These are phyloP conservation scores for Exsudoporus frostii DNA, from an alignment of 768 basidiomycete genomes.

Conservation along the genomic window DNA sequence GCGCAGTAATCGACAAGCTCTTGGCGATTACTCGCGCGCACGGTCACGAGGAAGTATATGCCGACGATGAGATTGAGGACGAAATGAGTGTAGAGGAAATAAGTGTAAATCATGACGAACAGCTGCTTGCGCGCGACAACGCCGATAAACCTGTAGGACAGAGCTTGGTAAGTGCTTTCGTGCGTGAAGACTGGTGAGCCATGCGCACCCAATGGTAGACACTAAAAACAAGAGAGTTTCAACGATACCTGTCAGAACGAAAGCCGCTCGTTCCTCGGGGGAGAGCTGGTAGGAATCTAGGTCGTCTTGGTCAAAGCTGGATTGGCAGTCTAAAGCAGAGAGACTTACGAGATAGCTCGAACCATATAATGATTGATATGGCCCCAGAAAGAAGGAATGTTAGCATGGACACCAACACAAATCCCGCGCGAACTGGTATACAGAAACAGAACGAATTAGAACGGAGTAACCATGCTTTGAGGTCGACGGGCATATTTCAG, in stretches of 20 bases:
- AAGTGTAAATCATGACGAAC: constrained; percentile 55
- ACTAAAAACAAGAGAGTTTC: constrained; percentile 52
- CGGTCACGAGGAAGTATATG: constrained; percentile 47
- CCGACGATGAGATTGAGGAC: constrained; percentile 52
- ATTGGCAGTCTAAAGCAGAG: not conserved
- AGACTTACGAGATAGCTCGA: constrained; percentile 55
- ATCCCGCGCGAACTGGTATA: constrained; percentile 59
- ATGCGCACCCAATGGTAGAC: constrained; percentile 52
- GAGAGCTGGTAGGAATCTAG: constrained; percentile 34
- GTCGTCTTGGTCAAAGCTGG: not conserved
- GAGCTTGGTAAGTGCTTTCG: not conserved
- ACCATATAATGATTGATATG: constrained; percentile 57
- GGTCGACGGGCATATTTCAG: constrained; percentile 39
- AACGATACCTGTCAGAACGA: constrained; percentile 50
- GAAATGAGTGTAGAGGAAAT: constrained; percentile 57
- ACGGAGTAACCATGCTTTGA: constrained; percentile 45
- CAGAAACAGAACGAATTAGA: constrained; percentile 61
- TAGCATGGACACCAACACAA: constrained; percentile 51
- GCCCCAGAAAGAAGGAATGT: constrained; percentile 53
- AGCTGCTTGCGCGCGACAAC: constrained; percentile 58
- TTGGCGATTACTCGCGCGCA: constrained; percentile 44
- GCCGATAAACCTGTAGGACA: constrained; percentile 52
- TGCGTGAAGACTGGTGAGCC: not conserved
- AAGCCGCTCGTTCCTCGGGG: constrained; percentile 36
- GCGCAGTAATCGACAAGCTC: constrained; percentile 46